phyloP scores from a whole-genome alignment of 2,329 filamentous ascomycete species.

The Colletotrichum sp. region DNA sequence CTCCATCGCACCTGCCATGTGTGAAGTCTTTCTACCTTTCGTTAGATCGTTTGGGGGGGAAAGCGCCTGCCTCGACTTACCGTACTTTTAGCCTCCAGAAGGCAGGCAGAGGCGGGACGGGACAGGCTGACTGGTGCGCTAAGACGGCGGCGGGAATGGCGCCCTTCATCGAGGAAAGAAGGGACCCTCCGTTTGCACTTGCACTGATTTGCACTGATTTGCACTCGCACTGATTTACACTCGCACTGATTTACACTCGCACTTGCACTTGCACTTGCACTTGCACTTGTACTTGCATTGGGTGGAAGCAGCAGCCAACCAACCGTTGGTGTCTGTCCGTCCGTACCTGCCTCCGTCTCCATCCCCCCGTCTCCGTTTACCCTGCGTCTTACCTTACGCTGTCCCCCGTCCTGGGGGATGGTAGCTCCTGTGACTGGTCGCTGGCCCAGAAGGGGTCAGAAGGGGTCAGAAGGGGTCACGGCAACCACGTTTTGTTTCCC shows the following conservation, averaged over 20 bases:
- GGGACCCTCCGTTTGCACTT: neutral
- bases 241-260: neutral
- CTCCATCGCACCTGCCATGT: conserved; percentile 4
- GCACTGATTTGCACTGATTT: neutral
- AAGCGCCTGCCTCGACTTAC: neutral
- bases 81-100: neutral
- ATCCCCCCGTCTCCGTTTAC: neutral
- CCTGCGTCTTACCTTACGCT: neutral
- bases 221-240: neutral
- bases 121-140: neutral
- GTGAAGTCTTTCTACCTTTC: neutral
- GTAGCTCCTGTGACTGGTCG: neutral
- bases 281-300: neutral
- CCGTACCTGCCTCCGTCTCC: neutral
- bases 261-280: too few relatives aligned
- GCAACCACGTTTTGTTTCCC: neutral
- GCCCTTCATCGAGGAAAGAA: neutral
- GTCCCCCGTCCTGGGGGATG: neutral
- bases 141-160: neutral
- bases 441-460: conserved; percentile 2
- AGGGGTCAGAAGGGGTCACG: neutral
- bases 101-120: neutral
- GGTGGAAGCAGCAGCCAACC: neutral
- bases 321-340: neutral
- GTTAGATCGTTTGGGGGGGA: neutral